Percentiles rank a stretch among this genome's conserved stretches.
phyloP scores from a whole-genome alignment of 441 rosid species.

The Lepidium campestre region DNA sequence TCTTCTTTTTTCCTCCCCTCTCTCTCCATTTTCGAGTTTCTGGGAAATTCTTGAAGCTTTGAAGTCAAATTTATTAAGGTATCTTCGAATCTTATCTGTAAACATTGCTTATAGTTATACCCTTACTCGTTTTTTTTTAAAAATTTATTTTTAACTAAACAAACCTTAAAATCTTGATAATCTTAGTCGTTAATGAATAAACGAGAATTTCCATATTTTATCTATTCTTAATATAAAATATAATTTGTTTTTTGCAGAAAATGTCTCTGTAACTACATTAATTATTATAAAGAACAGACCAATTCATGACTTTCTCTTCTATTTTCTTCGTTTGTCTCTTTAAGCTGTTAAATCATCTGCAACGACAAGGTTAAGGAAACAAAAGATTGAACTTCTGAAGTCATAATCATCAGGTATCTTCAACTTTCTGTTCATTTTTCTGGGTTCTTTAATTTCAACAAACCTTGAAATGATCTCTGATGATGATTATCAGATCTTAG shows the following conservation, averaged over 20 bases:
- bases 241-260: constrained; percentile 11
- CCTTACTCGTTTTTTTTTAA: neutral
- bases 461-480: neutral
- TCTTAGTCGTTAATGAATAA: constrained; percentile 3
- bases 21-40: constrained; percentile 9
- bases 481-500: constrained; percentile 5
- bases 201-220: neutral
- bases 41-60: constrained; percentile 12
- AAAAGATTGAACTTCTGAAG: neutral
- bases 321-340: neutral
- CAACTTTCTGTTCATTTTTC: neutral
- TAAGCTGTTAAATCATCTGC: neutral
- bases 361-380: constrained; percentile 4
- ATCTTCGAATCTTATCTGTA: constrained; percentile 8
- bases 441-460: neutral
- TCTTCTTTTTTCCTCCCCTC: neutral
- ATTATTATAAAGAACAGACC: constrained; percentile 2
- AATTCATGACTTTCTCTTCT: constrained; percentile 15
- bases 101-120: neutral
- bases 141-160: neutral
- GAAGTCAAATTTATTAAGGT: constrained; percentile 1
- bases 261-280: constrained; percentile 16
- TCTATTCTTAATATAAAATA: neutral
- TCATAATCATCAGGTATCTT: constrained; percentile 5
- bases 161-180: constrained; percentile 10